Base-by-base conservation (phyloP, 139 green algal genomes). In the Volvox reticuliferus region DNA sequence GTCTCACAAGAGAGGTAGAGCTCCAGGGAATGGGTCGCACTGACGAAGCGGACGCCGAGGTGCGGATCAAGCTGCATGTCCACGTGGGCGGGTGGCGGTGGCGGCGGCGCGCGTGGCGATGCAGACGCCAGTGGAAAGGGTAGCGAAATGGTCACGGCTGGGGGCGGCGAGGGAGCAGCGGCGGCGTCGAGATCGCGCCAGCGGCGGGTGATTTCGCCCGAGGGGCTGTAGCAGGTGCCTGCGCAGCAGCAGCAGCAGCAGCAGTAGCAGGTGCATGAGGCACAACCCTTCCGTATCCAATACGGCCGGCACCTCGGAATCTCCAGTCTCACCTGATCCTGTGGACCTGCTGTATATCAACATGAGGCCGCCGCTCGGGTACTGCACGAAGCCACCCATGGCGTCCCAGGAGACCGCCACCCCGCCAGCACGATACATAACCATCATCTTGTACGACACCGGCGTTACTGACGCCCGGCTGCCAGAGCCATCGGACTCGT, bases 351-450 rank as follows among this genome's bases (percentile, higher is more conserved):
- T 91, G 85, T 88, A 91, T 50, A 88, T 78, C 12, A 93, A 63
- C 73, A 78, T 82, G 9, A 92, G 69, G 21, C 67, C 75, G 1
- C 91, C 91, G 37, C 55, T 89, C 13, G 91, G 91, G 89, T 92
- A 94, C 88, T 94, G 91, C 88, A 94, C 83, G 69, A 94, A 94
- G 17, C 91, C 91, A 32, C 91, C 88, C 16, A 16, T n/a, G 19
- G 12, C 32, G 32, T 94, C 91, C 89, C 89, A 94, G 24, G 87
- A 92, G 19, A 88, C 88, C 2, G 91, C 91, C 30, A 94, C 84
- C 55, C 88, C 91, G 83, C 91, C 88, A 20, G 79, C 69, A 28
- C 90, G 84, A n/a, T 84, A 90, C 73, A 90, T 90, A 36, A 55
- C 89, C 89, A 88, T 85, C 73, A 87, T 80, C 77, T 82, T 87